A percentile compares a stretch with the other conserved stretches of the same genome.
phyloP scores from a whole-genome alignment of 345 rosid species.

The Carallia pectinifolia region DNA sequence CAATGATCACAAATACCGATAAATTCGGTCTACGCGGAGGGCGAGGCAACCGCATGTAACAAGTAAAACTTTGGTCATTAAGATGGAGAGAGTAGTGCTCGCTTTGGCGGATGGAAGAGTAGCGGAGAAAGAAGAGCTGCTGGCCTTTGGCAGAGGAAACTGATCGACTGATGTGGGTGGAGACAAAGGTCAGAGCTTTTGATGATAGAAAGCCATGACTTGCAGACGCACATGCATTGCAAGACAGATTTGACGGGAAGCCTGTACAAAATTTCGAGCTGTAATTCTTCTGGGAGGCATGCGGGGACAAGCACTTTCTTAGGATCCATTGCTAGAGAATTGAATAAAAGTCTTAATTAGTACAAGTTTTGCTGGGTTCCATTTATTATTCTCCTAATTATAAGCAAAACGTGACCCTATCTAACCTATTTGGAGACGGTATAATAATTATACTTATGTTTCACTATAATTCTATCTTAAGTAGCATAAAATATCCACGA shows the following conservation, averaged over 20 bases:
- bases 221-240: slow-evolving; percentile 4
- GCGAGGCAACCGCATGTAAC: not conserved
- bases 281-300: no score
- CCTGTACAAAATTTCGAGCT: not conserved
- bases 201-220: slow-evolving; percentile 5
- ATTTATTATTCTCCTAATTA: no score
- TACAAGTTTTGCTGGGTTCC: no score
- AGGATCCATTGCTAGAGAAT: no score
- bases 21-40: not conserved
- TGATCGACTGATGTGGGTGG: not conserved
- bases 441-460: no score
- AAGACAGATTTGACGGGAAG: not conserved
- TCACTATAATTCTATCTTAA: no score
- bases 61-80: not conserved
- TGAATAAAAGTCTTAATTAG: no score
- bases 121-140: not conserved
- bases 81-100: not conserved
- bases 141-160: not conserved
- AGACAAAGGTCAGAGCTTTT: not conserved
- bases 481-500: no score
- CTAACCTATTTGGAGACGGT: no score
- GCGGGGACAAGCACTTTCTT: no score
- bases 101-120: not conserved
- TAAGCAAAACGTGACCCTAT: no score
- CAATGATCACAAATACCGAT: not conserved